A percentile compares a stretch with the other conserved stretches of the same genome.
These are phyloP conservation scores for Plasmodium knowlesi DNA, from an alignment of 169 alveolate species.

Conservation along the genomic window DNA sequence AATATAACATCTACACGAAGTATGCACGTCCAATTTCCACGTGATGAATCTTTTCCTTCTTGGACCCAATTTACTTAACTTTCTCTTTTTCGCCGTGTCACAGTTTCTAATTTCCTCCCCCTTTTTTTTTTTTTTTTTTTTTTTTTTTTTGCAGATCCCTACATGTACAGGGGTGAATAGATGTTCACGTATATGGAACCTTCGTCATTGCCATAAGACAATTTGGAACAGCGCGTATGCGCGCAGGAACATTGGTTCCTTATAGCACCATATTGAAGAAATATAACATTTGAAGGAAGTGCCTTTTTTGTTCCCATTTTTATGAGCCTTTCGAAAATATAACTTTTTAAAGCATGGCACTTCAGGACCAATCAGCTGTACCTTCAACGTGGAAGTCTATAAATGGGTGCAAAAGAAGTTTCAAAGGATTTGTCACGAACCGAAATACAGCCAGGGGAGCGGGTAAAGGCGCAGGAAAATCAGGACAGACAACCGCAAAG, in stretches of 20 bases:
- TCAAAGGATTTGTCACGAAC: not conserved
- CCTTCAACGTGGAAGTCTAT: not conserved
- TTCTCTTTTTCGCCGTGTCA: not conserved
- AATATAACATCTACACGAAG: not conserved
- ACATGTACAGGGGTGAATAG: not conserved
- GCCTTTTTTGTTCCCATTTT: not conserved
- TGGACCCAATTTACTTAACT: not conserved
- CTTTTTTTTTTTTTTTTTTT: not conserved
- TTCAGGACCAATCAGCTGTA: not conserved
- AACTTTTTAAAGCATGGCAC: not conserved
- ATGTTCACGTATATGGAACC: not conserved
- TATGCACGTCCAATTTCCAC: not conserved
- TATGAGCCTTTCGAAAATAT: not conserved
- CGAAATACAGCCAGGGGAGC: not conserved
- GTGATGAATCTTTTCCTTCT: not conserved
- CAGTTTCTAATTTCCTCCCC: not conserved
- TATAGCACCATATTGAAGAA: not conserved
- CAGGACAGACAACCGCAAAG: not conserved
- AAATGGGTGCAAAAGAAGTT: not conserved
- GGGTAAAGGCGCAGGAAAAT: not conserved
- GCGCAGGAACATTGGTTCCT: not conserved
- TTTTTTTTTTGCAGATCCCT: not conserved
- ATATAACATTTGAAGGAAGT: not conserved
- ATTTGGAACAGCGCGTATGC: not conserved
- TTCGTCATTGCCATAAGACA: not conserved